phyloP scores from a whole-genome alignment of 1,139 yeast species.

The Arxiozyma bovina region DNA sequence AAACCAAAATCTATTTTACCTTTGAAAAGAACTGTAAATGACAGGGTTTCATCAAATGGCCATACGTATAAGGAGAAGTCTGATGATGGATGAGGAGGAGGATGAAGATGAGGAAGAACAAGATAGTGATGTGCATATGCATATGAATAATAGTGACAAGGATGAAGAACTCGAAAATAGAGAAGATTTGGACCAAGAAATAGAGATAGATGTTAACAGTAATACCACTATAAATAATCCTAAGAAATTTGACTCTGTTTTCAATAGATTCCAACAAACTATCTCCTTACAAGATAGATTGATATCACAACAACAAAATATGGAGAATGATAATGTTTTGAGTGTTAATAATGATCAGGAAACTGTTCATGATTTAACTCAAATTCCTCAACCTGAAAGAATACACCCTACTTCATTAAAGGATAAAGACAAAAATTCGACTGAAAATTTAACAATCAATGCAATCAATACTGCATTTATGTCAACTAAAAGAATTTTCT shows the following conservation, averaged over 20 bases:
- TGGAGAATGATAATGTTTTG: constrained; percentile 21
- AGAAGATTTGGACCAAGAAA: constrained; percentile 3
- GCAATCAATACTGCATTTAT: constrained; percentile 27
- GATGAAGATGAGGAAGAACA: background rate
- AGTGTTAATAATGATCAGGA: constrained; percentile 18
- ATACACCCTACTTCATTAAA: constrained; percentile 6
- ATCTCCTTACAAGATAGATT: constrained; percentile 30
- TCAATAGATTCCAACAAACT: constrained; percentile 36
- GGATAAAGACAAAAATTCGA: constrained; percentile 27
- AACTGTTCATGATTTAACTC: constrained; percentile 49
- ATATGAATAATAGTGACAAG: constrained; percentile 5
- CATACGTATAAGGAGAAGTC: background rate
- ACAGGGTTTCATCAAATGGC: background rate
- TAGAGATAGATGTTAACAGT: constrained; percentile 6
- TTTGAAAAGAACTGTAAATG: constrained; percentile 14
- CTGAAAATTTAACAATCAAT: constrained; percentile 18
- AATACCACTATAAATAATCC: constrained; percentile 6
- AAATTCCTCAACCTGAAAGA: constrained; percentile 71
- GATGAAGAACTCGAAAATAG: background rate
- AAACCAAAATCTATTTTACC: constrained; percentile 15
- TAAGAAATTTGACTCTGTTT: constrained; percentile 33
- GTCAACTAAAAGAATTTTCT: constrained; percentile 30
- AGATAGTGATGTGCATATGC: background rate
- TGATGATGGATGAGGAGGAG: no score
- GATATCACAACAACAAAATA: constrained; percentile 6